These are phyloP conservation scores for Tricholoma bakamatsutake DNA, from an alignment of 768 basidiomycete genomes.

Conservation along the genomic window DNA sequence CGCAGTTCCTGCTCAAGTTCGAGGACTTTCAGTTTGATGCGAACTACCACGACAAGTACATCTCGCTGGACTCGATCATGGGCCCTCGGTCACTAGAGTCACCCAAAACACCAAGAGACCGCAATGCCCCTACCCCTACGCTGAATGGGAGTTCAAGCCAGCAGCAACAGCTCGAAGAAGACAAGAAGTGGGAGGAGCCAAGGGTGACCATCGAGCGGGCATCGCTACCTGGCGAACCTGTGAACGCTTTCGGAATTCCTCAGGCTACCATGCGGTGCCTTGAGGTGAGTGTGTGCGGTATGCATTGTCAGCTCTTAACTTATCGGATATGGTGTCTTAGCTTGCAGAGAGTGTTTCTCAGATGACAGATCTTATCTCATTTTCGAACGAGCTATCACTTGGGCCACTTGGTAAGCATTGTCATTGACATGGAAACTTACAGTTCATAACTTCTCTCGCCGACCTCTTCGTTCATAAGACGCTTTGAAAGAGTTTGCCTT, in stretches of 20 bases:
- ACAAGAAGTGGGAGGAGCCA: constrained; percentile 64
- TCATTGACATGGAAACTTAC: constrained; percentile 9
- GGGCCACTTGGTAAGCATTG: constrained; percentile 61
- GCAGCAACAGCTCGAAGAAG: constrained; percentile 37
- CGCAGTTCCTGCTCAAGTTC: constrained; percentile 48
- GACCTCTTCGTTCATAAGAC: constrained; percentile 22
- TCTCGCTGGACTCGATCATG: constrained; percentile 56
- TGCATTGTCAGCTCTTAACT: neutral
- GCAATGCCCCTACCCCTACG: constrained; percentile 19
- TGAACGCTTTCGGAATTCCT: constrained; percentile 85
- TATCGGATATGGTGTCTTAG: constrained; percentile 25
- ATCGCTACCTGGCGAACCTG: constrained; percentile 74
- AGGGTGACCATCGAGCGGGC: constrained; percentile 53
- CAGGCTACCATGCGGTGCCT: constrained; percentile 87
- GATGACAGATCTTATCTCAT: constrained; percentile 74
- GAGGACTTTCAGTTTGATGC: constrained; percentile 74
- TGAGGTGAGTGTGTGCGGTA: constrained; percentile 43
- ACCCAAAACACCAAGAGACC: constrained; percentile 31
- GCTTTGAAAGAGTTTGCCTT: constrained; percentile 35
- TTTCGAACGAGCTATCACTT: constrained; percentile 43
- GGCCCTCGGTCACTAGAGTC: constrained; percentile 42
- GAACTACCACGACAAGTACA: constrained; percentile 65
- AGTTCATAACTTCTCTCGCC: neutral
- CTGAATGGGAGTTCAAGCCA: constrained; percentile 19
- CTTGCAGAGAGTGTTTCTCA: constrained; percentile 78